phyloP scores from a whole-genome alignment of 2,329 filamentous ascomycete species.

The Grosmannia huntii region DNA sequence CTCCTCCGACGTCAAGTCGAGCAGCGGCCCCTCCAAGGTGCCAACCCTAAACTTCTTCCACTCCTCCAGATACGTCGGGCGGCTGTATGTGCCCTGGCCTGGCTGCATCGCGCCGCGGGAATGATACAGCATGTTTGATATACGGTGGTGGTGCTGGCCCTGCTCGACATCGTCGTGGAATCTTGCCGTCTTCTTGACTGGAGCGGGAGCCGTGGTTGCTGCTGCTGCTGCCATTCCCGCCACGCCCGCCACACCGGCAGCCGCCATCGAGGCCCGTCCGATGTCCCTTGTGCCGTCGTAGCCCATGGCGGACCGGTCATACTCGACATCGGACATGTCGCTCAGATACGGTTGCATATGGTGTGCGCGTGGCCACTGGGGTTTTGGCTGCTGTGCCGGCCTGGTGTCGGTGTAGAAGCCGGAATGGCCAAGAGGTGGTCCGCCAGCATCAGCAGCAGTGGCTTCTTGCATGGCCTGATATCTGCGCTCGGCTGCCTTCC shows the following conservation, averaged over 20 bases:
- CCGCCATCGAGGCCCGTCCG: background rate
- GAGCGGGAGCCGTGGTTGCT: background rate
- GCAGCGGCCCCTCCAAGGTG: constrained; percentile 41
- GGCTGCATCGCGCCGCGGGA: constrained; percentile 29
- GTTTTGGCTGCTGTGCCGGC: background rate
- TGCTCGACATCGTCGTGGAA: constrained; percentile 18
- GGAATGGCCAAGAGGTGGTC: background rate
- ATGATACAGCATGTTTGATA: constrained; percentile 29
- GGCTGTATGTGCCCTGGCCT: constrained; percentile 43
- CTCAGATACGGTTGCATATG: background rate
- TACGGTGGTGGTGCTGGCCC: constrained; percentile 22
- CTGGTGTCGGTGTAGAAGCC: background rate
- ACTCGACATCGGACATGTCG: background rate
- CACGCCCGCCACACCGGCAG: background rate
- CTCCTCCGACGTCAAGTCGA: constrained; percentile 42
- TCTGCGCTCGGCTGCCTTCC: constrained; percentile 29
- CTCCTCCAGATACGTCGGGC: constrained; percentile 52
- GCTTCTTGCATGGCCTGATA: constrained; percentile 17
- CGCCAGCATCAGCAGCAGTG: constrained; percentile 3
- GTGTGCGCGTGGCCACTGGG: background rate
- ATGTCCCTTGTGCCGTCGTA: background rate
- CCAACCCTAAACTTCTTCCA: constrained; percentile 59
- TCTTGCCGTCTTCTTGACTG: constrained; percentile 8
- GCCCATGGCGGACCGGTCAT: background rate
- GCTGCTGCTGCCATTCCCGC: background rate